Base-by-base conservation (phyloP, 108 stramenopile genomes). In the Discostella pseudostelligera region DNA sequence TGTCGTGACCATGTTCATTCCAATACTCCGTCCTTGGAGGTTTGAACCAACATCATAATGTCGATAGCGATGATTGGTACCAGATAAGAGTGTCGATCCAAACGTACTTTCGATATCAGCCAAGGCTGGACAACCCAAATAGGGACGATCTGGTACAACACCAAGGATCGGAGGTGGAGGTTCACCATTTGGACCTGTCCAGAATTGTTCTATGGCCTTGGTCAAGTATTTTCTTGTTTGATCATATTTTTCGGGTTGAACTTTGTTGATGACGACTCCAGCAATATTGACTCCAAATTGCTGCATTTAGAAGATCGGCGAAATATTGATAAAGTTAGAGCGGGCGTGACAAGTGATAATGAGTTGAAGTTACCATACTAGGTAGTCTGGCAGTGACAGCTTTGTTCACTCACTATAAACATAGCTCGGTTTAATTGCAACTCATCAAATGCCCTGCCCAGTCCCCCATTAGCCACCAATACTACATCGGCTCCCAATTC, bases 191-290 rank as follows among this genome's bases (percentile, higher is more conserved):
- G 67, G 60, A 37, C 62, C 69, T 36, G 66, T 83, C 89, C 89
- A 90, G 39, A 68, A 57, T 14, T 80, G 39, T 22, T 73, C 42
- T 51, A 90, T 70, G 9, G 84, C 88, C 59, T 86, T 87, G 39
- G 53, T 54, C 35, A 90, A 59, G 65, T 88, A 90, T 17, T 79
- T 45, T 21, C 78, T 61, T 20, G 89, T 89, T 74, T 87, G 88
- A 0, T 90, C 90, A 28, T 83, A 78, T 67, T 95, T 92, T 32
- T 90, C 90, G 8, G 82, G 90, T 56, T 79, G 67, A 39, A 94
- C 96, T 68, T 95, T 94, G 78, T 97, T 97, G 65, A 97, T 78
- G 35, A 97, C 67, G 10, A 97, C 93, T 19, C 95, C 96, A 0
- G 84, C 80, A 44, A 97, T 78, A 0, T 70, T 59, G 8, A 96